Conservation (phyloP, 805 yeast species). For the Lipomyces sp. region DNA sequence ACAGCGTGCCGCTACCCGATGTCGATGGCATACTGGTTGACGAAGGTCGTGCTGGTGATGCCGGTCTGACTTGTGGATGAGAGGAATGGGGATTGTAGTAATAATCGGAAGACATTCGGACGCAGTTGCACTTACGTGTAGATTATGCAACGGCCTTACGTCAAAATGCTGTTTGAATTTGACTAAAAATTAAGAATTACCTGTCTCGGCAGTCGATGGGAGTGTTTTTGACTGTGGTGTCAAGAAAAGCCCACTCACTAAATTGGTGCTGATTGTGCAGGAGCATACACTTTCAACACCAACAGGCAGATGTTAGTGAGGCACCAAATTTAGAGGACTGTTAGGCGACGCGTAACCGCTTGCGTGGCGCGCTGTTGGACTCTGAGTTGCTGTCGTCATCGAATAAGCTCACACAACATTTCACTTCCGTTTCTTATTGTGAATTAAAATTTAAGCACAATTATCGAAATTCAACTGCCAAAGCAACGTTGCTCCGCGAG, state of each 20-base stretch:
- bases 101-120: neutral
- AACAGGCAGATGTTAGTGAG: neutral
- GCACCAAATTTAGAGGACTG: neutral
- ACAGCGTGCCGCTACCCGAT: conserved; percentile 38
- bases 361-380: neutral
- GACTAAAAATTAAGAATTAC: neutral
- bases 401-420: neutral
- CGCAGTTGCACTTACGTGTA: neutral
- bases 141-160: neutral
- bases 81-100: conserved; percentile 3
- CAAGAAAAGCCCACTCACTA: neutral
- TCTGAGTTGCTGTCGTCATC: neutral
- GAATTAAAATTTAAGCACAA: neutral
- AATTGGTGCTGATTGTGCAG: neutral
- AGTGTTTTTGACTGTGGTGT: neutral
- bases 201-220: neutral
- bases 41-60: conserved; percentile 2
- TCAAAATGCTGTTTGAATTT: neutral
- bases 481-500: neutral
- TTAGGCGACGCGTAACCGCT: neutral
- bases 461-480: neutral
- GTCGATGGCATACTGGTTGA: conserved; percentile 15
- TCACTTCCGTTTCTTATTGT: neutral
- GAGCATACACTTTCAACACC: neutral
- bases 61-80: neutral